phyloP scores from a whole-genome alignment of 257 asterid species.

The Rhazya stricta region DNA sequence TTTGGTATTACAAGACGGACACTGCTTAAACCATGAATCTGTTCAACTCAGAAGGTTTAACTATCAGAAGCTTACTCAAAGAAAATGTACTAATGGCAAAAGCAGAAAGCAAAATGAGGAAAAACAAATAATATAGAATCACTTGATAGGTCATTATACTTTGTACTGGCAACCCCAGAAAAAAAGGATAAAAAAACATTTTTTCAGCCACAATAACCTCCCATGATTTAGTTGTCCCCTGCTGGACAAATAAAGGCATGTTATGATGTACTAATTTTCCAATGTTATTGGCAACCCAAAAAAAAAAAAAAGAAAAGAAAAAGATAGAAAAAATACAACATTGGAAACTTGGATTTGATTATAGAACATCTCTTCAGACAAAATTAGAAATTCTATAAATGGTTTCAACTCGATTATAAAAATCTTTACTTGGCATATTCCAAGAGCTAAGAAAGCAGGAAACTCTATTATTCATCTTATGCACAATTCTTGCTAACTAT shows the following conservation, averaged over 20 bases:
- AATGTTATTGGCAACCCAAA: neutral
- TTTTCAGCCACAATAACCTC: too few relatives aligned
- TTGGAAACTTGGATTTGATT: neutral
- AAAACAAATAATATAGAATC: neutral
- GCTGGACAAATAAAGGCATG: neutral
- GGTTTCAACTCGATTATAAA: neutral
- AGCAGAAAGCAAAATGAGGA: neutral
- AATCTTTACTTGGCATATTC: neutral
- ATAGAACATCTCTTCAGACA: neutral
- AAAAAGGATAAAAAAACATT: too few relatives aligned
- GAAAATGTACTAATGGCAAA: neutral
- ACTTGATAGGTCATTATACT: neutral
- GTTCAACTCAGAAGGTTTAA: slow-evolving; percentile 11
- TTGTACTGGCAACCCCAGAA: neutral
- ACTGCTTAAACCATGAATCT: slow-evolving; percentile 80
- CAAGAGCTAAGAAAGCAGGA: neutral
- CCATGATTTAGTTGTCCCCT: neutral
- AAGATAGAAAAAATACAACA: neutral
- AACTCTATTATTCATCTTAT: neutral
- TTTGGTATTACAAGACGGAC: slow-evolving; percentile 69
- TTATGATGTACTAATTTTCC: neutral
- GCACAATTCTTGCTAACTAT: neutral
- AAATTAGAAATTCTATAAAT: neutral
- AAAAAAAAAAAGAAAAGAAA: too few relatives aligned
- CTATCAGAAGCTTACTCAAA: neutral